Evolutionary conservation across 2,329 filamentous ascomycete genomes (phyloP).

Genomic region (Aspergillus sp.): DNA sequence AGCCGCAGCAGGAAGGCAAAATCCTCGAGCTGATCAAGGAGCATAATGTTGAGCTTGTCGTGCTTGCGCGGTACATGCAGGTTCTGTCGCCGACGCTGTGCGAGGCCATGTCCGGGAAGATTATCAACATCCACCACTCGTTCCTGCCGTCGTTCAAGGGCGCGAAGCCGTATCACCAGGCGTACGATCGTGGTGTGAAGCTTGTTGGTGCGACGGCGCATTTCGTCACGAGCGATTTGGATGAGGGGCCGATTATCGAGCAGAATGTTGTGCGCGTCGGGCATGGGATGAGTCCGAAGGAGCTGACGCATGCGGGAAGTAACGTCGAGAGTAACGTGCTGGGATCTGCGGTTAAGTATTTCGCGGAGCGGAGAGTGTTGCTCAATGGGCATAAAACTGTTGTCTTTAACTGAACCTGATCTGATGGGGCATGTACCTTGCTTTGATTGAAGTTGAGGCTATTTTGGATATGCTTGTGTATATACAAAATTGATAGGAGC

Average conservation of each 20-base stretch:
- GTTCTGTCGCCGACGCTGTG: constrained; percentile 77
- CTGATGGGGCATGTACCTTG: not conserved
- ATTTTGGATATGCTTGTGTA: constrained; percentile 4
- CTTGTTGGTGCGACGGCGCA: constrained; percentile 86
- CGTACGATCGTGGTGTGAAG: constrained; percentile 83
- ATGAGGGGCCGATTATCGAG: constrained; percentile 88
- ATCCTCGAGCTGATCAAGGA: constrained; percentile 72
- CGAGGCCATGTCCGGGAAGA: constrained; percentile 77
- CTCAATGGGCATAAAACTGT: constrained; percentile 81
- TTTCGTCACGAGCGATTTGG: constrained; percentile 82
- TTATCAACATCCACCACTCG: constrained; percentile 91
- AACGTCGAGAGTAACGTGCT: constrained; percentile 85
- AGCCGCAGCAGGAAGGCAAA: constrained; percentile 71
- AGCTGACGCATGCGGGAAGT: constrained; percentile 77
- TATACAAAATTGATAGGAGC: constrained; percentile 11
- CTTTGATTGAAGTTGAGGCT: constrained; percentile 2
- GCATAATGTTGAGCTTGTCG: constrained; percentile 76
- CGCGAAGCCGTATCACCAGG: constrained; percentile 86
- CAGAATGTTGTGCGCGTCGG: constrained; percentile 78
- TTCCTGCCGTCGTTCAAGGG: constrained; percentile 89
- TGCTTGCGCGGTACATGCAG: constrained; percentile 87
- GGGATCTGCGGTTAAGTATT: constrained; percentile 82
- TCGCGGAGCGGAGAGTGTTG: constrained; percentile 76
- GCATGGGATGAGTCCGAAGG: constrained; percentile 75
- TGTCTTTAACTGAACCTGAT: constrained; percentile 62